Base-by-base conservation (phyloP, 495 filamentous ascomycete species). In the Neurospora sublineolata region DNA sequence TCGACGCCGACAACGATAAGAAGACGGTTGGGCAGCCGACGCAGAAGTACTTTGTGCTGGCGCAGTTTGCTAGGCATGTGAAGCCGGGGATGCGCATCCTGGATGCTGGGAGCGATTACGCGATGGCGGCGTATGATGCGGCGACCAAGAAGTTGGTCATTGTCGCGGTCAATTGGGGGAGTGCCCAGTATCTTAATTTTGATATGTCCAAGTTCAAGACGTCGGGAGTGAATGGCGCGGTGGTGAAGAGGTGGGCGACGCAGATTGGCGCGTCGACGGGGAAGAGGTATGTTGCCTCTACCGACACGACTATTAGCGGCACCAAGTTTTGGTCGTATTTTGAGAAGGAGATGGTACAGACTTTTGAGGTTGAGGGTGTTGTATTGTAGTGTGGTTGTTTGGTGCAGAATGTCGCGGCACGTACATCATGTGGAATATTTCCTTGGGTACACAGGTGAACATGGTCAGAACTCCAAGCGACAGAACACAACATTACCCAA, bases 31-130 rank as follows among this genome's bases (percentile, higher is more conserved):
- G 72, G 3, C 33, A 37, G 9, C 74, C 71, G 18, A 81, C 74
- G 67, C 79, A 80, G 8, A 82, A 82, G 72, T 82, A 79, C 67
- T 82, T 75, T 71, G 74, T 79, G 10, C 68, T 82, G 37, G 80
- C 80, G 27, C 80, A 81, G 70, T 80, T 80, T 68, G 71, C 80
- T 10, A 72, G 80, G 30, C 80, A 82, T 68, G 77, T 82, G 37
- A 68, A 75, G 8, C 72, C 73, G 14, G 80, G 80, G 6, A 82
- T 82, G 80, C 58, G 71, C 12, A 80, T 82, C 52, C 44, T 81
- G 9, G 78, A 82, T 67, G 77, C 69, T 7, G 80, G 80, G 0
- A 72, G 77, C 46, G 78, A 79, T 71, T 76, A 79, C 46, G 73
- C 76, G 3, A 76, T 79, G 30, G 80, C 79, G 42, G 80, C 80